Base-by-base conservation (phyloP, 2,329 filamentous ascomycete genomes). In the Conoideocrella luteorostrata region DNA sequence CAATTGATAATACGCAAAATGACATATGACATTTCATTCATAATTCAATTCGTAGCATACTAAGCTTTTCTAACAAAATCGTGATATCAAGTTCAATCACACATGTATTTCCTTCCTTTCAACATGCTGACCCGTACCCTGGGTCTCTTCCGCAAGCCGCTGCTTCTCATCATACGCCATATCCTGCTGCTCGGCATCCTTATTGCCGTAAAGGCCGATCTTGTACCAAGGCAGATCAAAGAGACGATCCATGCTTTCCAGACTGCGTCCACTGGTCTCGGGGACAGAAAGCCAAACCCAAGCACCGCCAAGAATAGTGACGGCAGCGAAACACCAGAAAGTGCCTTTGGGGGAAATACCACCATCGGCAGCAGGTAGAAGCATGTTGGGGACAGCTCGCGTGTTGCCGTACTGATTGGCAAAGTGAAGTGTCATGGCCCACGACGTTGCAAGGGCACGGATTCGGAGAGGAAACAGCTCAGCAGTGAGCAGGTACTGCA, bases 351-450 rank as follows among this genome's bases (percentile, higher is more conserved):
- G 70, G 11, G 61, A 69, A 47, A 80, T 72, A 2, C 75, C 75
- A 3, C 74, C 74, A 1, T 67, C 26, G 1, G 47, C 15, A 0
- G 48, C 44, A 7, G 65, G 50, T 1, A 89, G 69, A 35, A 90
- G 75, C 84, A 89, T 87, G 51, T 80, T 77, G 1, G 85, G 86
- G 0, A 88, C 81, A 0, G 86, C 84, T 28, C 86, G 81, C 1
- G 79, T 75, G 66, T 86, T 88, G 21, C 84, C 86, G 58, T 87
- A 89, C 62, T 88, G 84, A 62, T 87, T 87, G 47, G 76, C 81
- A 57, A 89, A 89, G 62, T 90, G 85, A 47, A 88, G 74, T 1
- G 80, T 85, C 86, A 89, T 89, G 37, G 82, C 79, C 56, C 85
- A 72, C 0, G 79, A 84, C 1, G 82, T 84, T 17, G 81, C 78